Evolutionary conservation across 192 early-diverging fungal species (phyloP).

Genomic region (Haplosporangium gracile): DNA sequence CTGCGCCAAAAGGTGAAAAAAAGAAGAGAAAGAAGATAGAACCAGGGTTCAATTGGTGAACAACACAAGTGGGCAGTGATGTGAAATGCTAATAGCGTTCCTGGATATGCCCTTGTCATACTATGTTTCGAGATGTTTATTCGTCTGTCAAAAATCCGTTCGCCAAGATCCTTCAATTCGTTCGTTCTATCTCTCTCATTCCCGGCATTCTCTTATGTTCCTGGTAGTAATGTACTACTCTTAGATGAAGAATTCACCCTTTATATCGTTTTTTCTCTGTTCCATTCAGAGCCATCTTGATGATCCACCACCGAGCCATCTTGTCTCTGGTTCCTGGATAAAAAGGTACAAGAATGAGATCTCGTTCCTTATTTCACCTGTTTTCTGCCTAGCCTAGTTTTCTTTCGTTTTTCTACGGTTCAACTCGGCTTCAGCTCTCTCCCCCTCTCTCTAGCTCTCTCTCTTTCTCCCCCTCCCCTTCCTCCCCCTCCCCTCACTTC

Average conservation of each 20-base stretch:
- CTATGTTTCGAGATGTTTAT: not conserved
- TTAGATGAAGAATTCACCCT: too few relatives aligned
- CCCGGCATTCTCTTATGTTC: not conserved
- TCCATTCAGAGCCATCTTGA: too few relatives aligned
- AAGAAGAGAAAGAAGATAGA: too few relatives aligned
- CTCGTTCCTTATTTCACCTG: not conserved
- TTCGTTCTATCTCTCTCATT: not conserved
- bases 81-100: too few relatives aligned
- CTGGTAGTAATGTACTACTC: not conserved
- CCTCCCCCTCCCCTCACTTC: not conserved
- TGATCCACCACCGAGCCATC: too few relatives aligned
- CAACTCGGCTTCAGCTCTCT: not conserved
- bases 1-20: too few relatives aligned
- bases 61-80: too few relatives aligned
- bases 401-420: not conserved
- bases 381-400: not conserved
- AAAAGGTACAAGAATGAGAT: not conserved
- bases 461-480: not conserved
- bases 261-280: too few relatives aligned
- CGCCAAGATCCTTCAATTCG: not conserved
- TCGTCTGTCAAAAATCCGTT: not conserved
- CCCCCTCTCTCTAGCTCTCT: too few relatives aligned
- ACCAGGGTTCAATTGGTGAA: too few relatives aligned
- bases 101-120: too few relatives aligned
- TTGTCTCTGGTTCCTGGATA: slow-evolving; percentile 12